Evolutionary conservation across 495 filamentous ascomycete genomes (phyloP), one percentile per base, ranked within the genome.

Genomic region (Podospora fimiseda): DNA sequence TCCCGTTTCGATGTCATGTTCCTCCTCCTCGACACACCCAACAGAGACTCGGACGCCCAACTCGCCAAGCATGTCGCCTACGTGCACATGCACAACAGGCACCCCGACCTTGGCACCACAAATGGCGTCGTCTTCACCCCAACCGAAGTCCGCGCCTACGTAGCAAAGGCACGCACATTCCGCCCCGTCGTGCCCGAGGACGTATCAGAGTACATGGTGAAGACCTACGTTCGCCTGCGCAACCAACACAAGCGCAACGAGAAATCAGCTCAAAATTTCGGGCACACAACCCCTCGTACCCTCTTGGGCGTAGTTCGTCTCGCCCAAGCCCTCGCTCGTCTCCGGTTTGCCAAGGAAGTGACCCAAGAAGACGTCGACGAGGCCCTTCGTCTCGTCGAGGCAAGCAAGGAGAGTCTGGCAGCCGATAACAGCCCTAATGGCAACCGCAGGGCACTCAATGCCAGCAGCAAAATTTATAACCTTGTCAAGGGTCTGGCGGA

Each of bases 1-100:
- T 96, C 91, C 38, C 88, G 93, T 74, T 98, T 98, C 73, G 93
- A 98, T 70, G 77, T 97, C 56, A 83, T 98, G 59, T 98, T 96
- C 77, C 77, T 98, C 24, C 92, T 98, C 58, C 84, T 98, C 11
- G 93, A 98, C 70, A 93, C 87, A 1, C 94, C 94, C 1, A 84
- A 80, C 2, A 83, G 88, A 30, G 94, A 98, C 22, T 76, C 78
- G 2, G 93, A 98, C 66, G 90, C 94, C 58, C 87, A 95, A 64
- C 80, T 98, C n/a, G 93, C 92, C 36, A 83, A 83, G 61, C 93
- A 98, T 75, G 93, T 98, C 57, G 88, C 94, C 30, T 88, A 91
- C 69, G 93, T 98, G 20, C 93, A 98, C 71, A 97, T 97, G 88
- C 83, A 97, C 72, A 92, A 87, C 75, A 83, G 81, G 52, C 94